Percentiles rank a stretch among this genome's conserved stretches.
phyloP scores from a whole-genome alignment of 257 asterid genomes.

The Marsdenia floribunda region DNA sequence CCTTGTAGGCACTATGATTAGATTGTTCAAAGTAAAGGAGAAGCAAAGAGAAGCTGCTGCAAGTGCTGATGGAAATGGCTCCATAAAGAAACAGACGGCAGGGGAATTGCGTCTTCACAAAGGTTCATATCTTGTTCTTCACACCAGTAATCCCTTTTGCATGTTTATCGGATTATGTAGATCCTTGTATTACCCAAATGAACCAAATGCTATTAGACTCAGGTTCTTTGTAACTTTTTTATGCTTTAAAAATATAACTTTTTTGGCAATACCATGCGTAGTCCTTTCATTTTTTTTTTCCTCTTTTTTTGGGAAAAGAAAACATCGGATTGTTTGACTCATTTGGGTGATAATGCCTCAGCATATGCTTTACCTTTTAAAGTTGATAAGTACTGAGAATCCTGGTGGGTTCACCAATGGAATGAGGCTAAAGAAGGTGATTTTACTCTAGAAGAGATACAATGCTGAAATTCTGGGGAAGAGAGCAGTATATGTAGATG shows the following conservation, averaged over 20 bases:
- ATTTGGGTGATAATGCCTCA: background rate
- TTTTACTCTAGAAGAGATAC: background rate
- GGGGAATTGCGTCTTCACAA: slow-evolving; percentile 31
- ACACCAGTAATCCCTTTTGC: background rate
- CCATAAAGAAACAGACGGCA: slow-evolving; percentile 22
- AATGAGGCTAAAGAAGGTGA: background rate
- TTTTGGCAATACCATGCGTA: background rate
- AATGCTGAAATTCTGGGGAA: background rate
- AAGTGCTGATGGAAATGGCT: slow-evolving; percentile 15
- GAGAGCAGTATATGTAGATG: background rate
- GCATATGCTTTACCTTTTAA: background rate
- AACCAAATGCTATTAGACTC: background rate
- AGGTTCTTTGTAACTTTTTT: background rate
- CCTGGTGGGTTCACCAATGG: background rate
- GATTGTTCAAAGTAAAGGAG: slow-evolving; percentile 31
- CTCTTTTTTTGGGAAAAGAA: background rate
- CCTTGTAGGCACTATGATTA: slow-evolving; percentile 30
- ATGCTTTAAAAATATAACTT: background rate
- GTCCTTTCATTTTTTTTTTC: no score
- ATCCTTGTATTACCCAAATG: background rate
- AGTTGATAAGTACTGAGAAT: background rate
- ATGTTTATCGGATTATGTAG: background rate
- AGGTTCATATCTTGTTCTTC: slow-evolving; percentile 14
- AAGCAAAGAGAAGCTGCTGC: slow-evolving; percentile 27
- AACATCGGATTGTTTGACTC: background rate